Evolutionary conservation across 495 filamentous ascomycete species (phyloP).

Genomic region (Aspergillus sclerotiicarbonarius): DNA sequence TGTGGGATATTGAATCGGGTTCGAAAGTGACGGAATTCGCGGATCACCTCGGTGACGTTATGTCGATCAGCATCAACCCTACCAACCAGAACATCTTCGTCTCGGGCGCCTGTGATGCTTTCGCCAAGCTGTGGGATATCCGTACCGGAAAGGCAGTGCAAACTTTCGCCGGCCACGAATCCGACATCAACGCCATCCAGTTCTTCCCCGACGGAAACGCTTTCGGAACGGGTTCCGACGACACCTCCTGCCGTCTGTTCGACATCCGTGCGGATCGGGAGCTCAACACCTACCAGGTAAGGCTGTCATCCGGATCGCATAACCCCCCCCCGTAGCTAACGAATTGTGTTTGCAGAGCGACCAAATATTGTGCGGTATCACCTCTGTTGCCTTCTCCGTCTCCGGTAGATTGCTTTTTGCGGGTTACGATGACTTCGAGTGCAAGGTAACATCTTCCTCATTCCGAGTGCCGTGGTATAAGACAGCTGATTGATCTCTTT

Average conservation of each 20-base stretch:
- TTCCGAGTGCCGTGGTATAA: not conserved
- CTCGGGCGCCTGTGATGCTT: conserved; percentile 96
- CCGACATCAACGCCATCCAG: conserved; percentile 98
- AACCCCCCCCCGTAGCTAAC: conserved; percentile 9
- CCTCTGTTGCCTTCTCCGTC: conserved; percentile 96
- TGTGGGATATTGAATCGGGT: conserved; percentile 98
- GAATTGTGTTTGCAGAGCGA: conserved; percentile 64
- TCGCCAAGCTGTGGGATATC: conserved; percentile 99
- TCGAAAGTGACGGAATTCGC: conserved; percentile 98
- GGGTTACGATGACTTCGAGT: conserved; percentile 98
- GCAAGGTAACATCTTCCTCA: conserved; percentile 69
- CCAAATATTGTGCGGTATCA: conserved; percentile 96
- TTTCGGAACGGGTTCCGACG: conserved; percentile 96
- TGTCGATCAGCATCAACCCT: conserved; percentile 99
- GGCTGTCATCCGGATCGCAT: not conserved
- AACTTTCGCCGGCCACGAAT: conserved; percentile 97
- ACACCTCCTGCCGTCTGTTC: conserved; percentile 95
- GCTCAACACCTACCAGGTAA: conserved; percentile 90
- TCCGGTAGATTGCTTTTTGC: conserved; percentile 95
- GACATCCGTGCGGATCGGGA: conserved; percentile 97
- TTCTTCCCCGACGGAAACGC: conserved; percentile 99
- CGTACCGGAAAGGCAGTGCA: conserved; percentile 97
- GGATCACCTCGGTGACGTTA: conserved; percentile 97
- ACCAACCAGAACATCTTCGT: conserved; percentile 97
- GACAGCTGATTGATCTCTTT: conserved; percentile 11